Evolutionary conservation across 2,329 filamentous ascomycete genomes (phyloP).

Genomic region (Epichloe aotearoae): DNA sequence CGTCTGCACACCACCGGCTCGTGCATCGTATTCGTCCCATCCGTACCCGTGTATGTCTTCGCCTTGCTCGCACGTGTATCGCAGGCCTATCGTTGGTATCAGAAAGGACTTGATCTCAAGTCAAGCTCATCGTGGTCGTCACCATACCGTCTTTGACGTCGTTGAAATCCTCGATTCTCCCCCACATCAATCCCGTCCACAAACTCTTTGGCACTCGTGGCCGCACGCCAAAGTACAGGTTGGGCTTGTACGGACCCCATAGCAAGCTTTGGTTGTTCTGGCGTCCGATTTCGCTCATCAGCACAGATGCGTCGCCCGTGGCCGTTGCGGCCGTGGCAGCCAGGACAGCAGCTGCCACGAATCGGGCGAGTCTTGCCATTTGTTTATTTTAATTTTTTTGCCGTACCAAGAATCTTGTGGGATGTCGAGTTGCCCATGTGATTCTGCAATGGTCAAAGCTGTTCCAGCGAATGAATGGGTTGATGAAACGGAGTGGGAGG

Average conservation of each 20-base stretch:
- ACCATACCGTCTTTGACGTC: slow-evolving; percentile 57
- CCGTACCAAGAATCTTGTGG: neutral
- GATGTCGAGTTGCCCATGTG: neutral
- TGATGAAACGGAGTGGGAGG: neutral
- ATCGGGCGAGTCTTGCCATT: slow-evolving; percentile 21
- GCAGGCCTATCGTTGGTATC: slow-evolving; percentile 45
- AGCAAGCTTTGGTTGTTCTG: slow-evolving; percentile 71
- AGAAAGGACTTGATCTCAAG: too few relatives aligned
- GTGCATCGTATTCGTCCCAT: slow-evolving; percentile 93
- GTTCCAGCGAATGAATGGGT: neutral
- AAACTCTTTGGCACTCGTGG: slow-evolving; percentile 72
- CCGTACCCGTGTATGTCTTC: slow-evolving; percentile 91
- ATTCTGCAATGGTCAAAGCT: neutral
- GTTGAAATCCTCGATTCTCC: slow-evolving; percentile 64
- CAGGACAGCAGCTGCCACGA: slow-evolving; percentile 17
- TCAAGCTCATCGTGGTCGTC: neutral
- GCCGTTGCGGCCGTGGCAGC: slow-evolving; percentile 14
- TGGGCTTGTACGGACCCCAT: slow-evolving; percentile 92
- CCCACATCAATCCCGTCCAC: slow-evolving; percentile 81
- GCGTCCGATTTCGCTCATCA: slow-evolving; percentile 36
- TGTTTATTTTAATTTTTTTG: neutral
- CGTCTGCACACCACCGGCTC: slow-evolving; percentile 74
- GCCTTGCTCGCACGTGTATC: slow-evolving; percentile 92
- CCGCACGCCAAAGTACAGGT: slow-evolving; percentile 84
- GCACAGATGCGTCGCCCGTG: slow-evolving; percentile 21